Percentiles rank a stretch among this genome's conserved stretches.
phyloP scores from a whole-genome alignment of 2,329 filamentous ascomycete species.

The Tolypocladium endophyticum region DNA sequence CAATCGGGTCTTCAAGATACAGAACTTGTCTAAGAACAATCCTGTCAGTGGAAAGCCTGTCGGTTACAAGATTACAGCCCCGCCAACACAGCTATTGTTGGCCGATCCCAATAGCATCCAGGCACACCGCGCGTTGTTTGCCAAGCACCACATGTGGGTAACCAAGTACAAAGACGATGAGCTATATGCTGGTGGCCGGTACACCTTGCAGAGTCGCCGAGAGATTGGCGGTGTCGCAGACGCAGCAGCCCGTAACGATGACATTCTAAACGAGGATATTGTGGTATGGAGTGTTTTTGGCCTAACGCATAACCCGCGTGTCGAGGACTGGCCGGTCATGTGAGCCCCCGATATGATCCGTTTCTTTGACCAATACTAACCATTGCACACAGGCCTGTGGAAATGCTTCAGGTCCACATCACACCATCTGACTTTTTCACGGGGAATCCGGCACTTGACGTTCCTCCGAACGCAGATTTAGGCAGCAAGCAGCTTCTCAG shows the following conservation, averaged over 20 bases:
- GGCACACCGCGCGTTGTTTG: slow-evolving; percentile 29
- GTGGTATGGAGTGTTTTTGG: slow-evolving; percentile 48
- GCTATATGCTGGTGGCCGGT: slow-evolving; percentile 31
- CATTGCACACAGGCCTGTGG: slow-evolving; percentile 35
- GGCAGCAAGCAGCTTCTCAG: slow-evolving; percentile 7
- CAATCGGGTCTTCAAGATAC: slow-evolving; percentile 40
- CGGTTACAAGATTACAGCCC: slow-evolving; percentile 35
- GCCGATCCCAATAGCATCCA: slow-evolving; percentile 29
- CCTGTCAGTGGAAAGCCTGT: slow-evolving; percentile 32
- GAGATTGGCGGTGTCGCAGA: slow-evolving; percentile 24
- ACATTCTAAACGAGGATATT: slow-evolving; percentile 36
- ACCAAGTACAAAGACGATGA: slow-evolving; percentile 34
- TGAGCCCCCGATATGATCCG: slow-evolving; percentile 12
- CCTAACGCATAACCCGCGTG: slow-evolving; percentile 55
- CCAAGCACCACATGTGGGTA: slow-evolving; percentile 33
- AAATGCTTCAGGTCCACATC: slow-evolving; percentile 33
- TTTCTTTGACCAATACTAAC: not conserved
- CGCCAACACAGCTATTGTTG: slow-evolving; percentile 26
- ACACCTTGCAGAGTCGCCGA: slow-evolving; percentile 32
- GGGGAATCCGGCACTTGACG: slow-evolving; percentile 34
- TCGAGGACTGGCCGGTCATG: slow-evolving; percentile 63
- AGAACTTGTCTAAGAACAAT: slow-evolving; percentile 33
- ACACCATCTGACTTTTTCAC: slow-evolving; percentile 38
- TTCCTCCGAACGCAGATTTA: slow-evolving; percentile 24
- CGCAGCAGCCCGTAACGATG: slow-evolving; percentile 31